A percentile compares a stretch with the other conserved stretches of the same genome.
Conservation (phyloP, 2,329 filamentous ascomycete species). For the Exophiala sideris region DNA sequence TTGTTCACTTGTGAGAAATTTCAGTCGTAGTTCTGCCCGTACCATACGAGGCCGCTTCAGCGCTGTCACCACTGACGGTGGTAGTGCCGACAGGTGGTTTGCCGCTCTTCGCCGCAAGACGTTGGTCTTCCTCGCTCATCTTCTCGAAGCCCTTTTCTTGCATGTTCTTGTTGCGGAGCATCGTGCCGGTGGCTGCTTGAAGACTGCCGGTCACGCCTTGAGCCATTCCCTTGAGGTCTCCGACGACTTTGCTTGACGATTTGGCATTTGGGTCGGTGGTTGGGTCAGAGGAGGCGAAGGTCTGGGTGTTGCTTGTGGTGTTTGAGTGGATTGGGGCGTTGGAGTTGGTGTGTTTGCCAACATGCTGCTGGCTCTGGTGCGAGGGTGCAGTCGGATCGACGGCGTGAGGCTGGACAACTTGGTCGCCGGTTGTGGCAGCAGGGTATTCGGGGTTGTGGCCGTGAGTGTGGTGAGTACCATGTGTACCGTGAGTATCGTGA, state of each 20-base stretch:
- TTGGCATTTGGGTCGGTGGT: slow-evolving; percentile 14
- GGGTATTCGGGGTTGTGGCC: slow-evolving; percentile 2
- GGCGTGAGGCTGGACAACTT: neutral
- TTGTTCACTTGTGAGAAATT: neutral
- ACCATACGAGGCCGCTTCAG: neutral
- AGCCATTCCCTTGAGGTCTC: slow-evolving; percentile 23
- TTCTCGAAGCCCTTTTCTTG: slow-evolving; percentile 25
- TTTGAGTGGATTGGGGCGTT: slow-evolving; percentile 17
- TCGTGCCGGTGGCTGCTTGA: slow-evolving; percentile 22
- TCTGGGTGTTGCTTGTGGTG: slow-evolving; percentile 19
- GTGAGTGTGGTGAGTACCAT: neutral
- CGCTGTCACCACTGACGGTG: slow-evolving; percentile 5
- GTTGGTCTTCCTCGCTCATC: slow-evolving; percentile 24
- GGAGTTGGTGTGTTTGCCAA: neutral
- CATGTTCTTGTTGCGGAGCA: slow-evolving; percentile 22
- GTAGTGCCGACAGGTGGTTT: slow-evolving; percentile 22
- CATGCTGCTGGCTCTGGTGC: neutral
- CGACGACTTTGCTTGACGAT: slow-evolving; percentile 15
- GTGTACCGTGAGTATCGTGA: neutral
- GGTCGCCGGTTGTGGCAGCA: neutral
- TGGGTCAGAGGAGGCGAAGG: slow-evolving; percentile 19
- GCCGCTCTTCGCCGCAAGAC: slow-evolving; percentile 23
- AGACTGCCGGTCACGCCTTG: slow-evolving; percentile 21
- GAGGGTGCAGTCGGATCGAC: neutral
- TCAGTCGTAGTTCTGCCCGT: neutral